Evolutionary conservation across 2,329 filamentous ascomycete genomes (phyloP).

Genomic region (Capronia americana): DNA sequence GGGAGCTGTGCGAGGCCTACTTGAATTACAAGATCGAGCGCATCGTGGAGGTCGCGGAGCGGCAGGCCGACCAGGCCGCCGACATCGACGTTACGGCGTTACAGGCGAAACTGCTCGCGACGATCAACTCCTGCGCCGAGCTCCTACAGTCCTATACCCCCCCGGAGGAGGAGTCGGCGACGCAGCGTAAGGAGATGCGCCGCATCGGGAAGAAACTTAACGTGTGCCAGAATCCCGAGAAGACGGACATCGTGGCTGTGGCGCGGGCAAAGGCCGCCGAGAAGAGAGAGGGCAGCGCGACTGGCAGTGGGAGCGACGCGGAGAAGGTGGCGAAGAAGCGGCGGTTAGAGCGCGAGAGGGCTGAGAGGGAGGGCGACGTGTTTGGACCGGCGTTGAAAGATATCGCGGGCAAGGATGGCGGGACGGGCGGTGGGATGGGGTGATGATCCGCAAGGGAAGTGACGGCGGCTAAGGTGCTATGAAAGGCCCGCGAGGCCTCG

Average conservation of each 20-base stretch:
- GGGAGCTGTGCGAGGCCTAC: conserved; percentile 53
- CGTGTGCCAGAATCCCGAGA: conserved; percentile 57
- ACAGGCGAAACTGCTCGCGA: conserved; percentile 43
- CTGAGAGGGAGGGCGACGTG: conserved; percentile 42
- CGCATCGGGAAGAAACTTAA: conserved; percentile 58
- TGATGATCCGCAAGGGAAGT: neutral
- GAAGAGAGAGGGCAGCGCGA: conserved; percentile 47
- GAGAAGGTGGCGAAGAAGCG: conserved; percentile 44
- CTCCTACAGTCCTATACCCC: conserved; percentile 50
- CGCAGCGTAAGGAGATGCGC: conserved; percentile 51
- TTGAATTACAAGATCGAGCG: conserved; percentile 52
- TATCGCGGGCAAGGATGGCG: neutral
- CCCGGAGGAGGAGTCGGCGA: conserved; percentile 45
- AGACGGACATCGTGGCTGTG: conserved; percentile 49
- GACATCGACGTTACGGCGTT: conserved; percentile 1
- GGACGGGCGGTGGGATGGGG: too few species aligned
- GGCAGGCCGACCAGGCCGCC: neutral
- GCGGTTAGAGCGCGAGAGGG: conserved; percentile 41
- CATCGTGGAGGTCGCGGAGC: conserved; percentile 15
- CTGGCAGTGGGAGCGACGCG: conserved; percentile 39
- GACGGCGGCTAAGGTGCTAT: neutral
- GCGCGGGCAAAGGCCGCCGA: conserved; percentile 44
- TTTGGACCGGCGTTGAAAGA: conserved; percentile 42
- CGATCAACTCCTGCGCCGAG: conserved; percentile 48
- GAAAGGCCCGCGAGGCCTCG: neutral